These are phyloP conservation scores for Candida fluviatilis DNA, from an alignment of 805 yeast species.

Conservation along the genomic window DNA sequence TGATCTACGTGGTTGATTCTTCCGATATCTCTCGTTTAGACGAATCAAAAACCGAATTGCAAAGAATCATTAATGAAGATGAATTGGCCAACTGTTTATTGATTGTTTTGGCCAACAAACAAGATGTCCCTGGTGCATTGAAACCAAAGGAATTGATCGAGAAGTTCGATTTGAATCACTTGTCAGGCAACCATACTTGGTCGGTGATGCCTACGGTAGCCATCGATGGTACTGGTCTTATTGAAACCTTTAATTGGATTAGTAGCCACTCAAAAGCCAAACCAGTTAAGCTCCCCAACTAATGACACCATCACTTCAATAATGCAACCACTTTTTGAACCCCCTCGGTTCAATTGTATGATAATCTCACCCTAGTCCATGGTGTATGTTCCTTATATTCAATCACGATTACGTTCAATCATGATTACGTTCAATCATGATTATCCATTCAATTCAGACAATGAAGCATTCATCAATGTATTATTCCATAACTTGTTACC, in stretches of 20 bases:
- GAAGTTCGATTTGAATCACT: constrained; percentile 56
- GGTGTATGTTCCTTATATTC: too few species aligned
- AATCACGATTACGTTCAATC: too few species aligned
- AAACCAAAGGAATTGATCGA: constrained; percentile 80
- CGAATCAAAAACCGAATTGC: constrained; percentile 74
- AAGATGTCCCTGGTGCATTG: constrained; percentile 68
- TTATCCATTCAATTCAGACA: too few species aligned
- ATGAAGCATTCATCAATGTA: too few species aligned
- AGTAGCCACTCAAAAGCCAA: constrained; percentile 51
- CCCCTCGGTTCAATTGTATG: too few species aligned
- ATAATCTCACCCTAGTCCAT: too few species aligned
- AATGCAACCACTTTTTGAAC: too few species aligned
- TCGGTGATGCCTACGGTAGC: constrained; percentile 91
- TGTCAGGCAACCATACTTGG: constrained; percentile 70
- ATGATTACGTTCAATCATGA: too few species aligned
- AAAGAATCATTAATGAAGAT: constrained; percentile 74
- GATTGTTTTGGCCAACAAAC: constrained; percentile 86
- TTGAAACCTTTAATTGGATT: constrained; percentile 86
- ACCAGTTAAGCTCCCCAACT: too few species aligned
- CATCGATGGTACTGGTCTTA: constrained; percentile 82
- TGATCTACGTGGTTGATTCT: constrained; percentile 86
- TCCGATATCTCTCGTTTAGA: constrained; percentile 68
- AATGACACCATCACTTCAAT: too few species aligned
- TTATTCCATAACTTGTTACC: not conserved
- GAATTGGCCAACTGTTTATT: constrained; percentile 78